Evolutionary conservation across 345 rosid species (phyloP), one percentile per base, ranked within the genome.

Genomic region (Draba incana): DNA sequence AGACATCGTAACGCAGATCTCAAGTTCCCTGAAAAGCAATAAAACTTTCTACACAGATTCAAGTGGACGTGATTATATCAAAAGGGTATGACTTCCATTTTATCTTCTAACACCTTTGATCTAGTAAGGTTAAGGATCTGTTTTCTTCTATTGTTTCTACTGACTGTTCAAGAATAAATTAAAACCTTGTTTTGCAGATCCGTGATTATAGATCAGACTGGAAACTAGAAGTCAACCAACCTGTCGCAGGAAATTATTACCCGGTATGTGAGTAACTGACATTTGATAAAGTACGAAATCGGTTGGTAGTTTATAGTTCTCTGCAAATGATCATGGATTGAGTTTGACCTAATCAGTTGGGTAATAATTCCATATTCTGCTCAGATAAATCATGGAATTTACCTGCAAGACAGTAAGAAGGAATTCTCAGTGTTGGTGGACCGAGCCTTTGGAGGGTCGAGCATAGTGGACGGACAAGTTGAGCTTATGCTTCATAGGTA

Each of bases 401-500:
- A 84, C 79, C 55, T 84, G 57, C 81, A 91, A 86, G 98, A 88
- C 74, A 60, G 72, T 66, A 44, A 71, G 68, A 90, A 81, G 74
- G 98, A 93, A 70, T 79, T 93, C 72, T 93, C 98, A 44, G 87
- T 93, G 64, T 74, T 93, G 84, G 92, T 93, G 68, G 98, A 93
- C 79, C 86, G 96, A 65, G 64, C 98, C 28, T 60, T 93, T 10
- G 98, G 96, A 72, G 98, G 97, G 72, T 87, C 97, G 16, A 88
- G 96, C 82, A 41, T 88, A 60, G 84, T 77, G 58, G 98, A 93
- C 72, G 98, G 98, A 69, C 89, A 90, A 82, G 79, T 93, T 77
- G 98, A 90, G 81, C 84, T 93, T 69, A 86, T 93, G 96, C 98
- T 91, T 50, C 98, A 93, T 62, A 83, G 98, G 98, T 90, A 78